A percentile compares a stretch with the other conserved stretches of the same genome.
Conservation (phyloP, 257 asterid genomes). For the Ilex aquifolium region DNA sequence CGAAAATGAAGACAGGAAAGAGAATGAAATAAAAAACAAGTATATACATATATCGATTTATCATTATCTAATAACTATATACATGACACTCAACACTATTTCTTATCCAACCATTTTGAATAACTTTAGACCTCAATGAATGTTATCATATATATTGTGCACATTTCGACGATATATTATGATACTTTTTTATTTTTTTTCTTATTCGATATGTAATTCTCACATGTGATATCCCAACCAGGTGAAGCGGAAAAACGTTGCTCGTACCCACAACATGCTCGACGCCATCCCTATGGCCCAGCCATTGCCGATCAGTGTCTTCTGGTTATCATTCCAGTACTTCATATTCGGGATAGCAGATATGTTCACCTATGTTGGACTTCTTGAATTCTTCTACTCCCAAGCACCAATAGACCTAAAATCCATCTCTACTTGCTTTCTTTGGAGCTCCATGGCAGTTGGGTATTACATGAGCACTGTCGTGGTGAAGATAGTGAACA, state of each 20-base stretch:
- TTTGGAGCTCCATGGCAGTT: conserved; percentile 69
- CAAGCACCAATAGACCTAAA: conserved; percentile 58
- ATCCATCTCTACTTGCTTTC: conserved; percentile 62
- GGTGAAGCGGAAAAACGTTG: conserved; percentile 47
- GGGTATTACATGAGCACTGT: conserved; percentile 68
- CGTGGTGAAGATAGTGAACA: conserved; percentile 55
- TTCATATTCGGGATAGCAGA: conserved; percentile 80
- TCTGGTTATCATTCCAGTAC: conserved; percentile 77
- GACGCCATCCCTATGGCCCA: conserved; percentile 46
- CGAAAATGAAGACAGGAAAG: too few relatives aligned
- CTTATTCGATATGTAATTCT: too few relatives aligned
- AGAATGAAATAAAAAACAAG: too few relatives aligned
- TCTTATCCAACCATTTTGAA: too few relatives aligned
- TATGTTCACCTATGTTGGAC: conserved; percentile 70
- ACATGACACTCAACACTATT: too few relatives aligned
- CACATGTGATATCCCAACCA: too few relatives aligned
- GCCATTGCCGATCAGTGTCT: conserved; percentile 69
- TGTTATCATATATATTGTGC: too few relatives aligned
- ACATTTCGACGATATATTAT: too few relatives aligned
- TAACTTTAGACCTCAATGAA: too few relatives aligned
- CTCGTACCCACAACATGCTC: conserved; percentile 36
- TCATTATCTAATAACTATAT: too few relatives aligned
- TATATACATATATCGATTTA: too few relatives aligned
- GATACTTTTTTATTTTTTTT: too few relatives aligned
- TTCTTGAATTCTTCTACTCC: conserved; percentile 71